Conservation (phyloP, 352 stramenopile species). For the Pythium utonaiense region DNA sequence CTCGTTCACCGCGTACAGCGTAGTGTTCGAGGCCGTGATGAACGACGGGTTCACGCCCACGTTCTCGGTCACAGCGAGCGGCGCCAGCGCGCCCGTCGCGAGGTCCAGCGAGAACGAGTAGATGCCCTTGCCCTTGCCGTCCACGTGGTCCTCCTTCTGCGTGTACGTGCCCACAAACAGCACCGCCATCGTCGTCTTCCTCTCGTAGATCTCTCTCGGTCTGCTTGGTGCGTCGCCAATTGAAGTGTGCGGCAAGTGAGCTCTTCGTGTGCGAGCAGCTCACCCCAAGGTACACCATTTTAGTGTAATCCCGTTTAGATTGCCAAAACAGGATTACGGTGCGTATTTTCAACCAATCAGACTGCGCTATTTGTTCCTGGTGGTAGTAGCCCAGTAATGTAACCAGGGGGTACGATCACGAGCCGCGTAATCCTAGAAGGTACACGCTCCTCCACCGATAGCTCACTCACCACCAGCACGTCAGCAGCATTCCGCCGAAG, state of each 20-base stretch:
- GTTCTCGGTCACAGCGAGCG: constrained; percentile 41
- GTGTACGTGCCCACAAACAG: constrained; percentile 86
- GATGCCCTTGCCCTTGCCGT: constrained; percentile 75
- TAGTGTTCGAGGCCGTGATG: constrained; percentile 36
- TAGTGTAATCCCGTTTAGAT: background rate
- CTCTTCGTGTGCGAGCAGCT: background rate
- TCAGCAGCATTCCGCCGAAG: constrained; percentile 4
- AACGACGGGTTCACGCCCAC: constrained; percentile 73
- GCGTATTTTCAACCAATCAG: background rate
- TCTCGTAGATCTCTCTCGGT: background rate
- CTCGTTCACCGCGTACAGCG: constrained; percentile 73
- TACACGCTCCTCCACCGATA: constrained; percentile 5
- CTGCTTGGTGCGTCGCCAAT: constrained; percentile 10
- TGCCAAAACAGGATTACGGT: background rate
- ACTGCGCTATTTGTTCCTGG: background rate
- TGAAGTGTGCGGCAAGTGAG: constrained; percentile 1
- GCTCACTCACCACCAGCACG: constrained; percentile 14
- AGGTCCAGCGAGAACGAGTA: constrained; percentile 60
- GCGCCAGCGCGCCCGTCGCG: constrained; percentile 39
- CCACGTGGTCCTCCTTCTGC: constrained; percentile 68
- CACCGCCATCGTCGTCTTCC: constrained; percentile 20
- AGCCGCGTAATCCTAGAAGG: background rate
- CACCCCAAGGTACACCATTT: no score
- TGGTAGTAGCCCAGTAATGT: background rate
- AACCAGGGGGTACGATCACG: background rate